Conservation (phyloP, 768 basidiomycete species). For the Rhizopogon sp. region DNA sequence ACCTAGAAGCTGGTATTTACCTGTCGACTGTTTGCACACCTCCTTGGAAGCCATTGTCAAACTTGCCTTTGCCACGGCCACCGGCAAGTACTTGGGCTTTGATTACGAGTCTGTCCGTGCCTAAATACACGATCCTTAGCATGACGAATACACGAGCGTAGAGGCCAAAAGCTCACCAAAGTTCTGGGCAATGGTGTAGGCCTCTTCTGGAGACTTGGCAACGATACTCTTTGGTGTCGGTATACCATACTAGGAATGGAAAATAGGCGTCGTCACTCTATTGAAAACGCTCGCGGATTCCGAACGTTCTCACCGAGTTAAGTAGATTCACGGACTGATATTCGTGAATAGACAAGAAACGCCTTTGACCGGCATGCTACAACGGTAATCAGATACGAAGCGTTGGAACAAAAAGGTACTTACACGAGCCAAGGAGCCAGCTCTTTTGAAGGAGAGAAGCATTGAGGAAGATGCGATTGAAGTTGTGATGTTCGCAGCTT, state of each 20-base stretch:
- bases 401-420: slow-evolving; percentile 7
- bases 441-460: slow-evolving; percentile 65
- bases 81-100: slow-evolving; percentile 99
- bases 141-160: neutral
- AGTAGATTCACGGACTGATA: slow-evolving; percentile 94
- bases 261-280: neutral
- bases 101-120: slow-evolving; percentile 79
- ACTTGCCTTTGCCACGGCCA: slow-evolving; percentile 96
- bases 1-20: slow-evolving; percentile 35
- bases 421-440: slow-evolving; percentile 61
- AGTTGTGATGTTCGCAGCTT: slow-evolving; percentile 6
- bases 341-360: slow-evolving; percentile 95
- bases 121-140: slow-evolving; percentile 32
- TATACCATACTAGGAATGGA: slow-evolving; percentile 72
- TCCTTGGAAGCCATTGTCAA: slow-evolving; percentile 93
- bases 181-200: slow-evolving; percentile 80
- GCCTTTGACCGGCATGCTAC: slow-evolving; percentile 72
- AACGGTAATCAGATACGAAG: neutral
- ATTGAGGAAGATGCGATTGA: slow-evolving; percentile 32
- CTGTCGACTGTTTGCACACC: slow-evolving; percentile 93
- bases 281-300: neutral
- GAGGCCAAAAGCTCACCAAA: slow-evolving; percentile 54
- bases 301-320: slow-evolving; percentile 64
- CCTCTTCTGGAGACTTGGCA: slow-evolving; percentile 87
- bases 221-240: slow-evolving; percentile 88